Evolutionary conservation across 208 protist genomes (phyloP), one percentile per base, ranked within the genome.

Genomic region (Trypanosoma caninum): DNA sequence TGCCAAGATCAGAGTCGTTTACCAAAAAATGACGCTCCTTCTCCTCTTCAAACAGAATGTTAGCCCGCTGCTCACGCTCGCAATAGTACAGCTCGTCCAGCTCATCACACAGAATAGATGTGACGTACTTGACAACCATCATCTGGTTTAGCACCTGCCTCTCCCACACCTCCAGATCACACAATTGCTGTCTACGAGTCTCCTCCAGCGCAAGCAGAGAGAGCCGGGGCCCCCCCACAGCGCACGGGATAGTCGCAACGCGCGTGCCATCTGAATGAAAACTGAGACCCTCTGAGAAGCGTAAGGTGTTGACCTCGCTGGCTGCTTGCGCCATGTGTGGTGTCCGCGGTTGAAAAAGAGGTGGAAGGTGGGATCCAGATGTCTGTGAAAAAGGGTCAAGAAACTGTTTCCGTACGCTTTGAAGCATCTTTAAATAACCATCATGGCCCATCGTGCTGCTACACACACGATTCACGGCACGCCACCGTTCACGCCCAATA

Each of bases 51-150:
- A 67, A 76, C 8, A 42, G 9, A 44, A 90, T 69, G 30, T 57
- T 64, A 4, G 35, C 46, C 1, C 78, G 75, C 45, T 41, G 16
- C 40, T 63, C 58, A 38, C 59, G 64, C 69, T 91, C 87, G 22
- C 57, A 57, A 28, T 51, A 42, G 22, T 77, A 61, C 55, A 94
- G 57, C 30, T 82, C 65, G 20, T 91, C 79, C 58, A 89, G 66
- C 58, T 78, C 76, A 7, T 85, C 81, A 56, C 80, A 80, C 38
- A 94, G 48, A 16, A 94, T 79, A 61, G 82, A 86, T 8, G 78
- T 88, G 3, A 91, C 80, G 64, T 84, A 94, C 48, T 65, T 59
- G 45, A 89, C 79, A 20, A 78, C 68, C 80, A 89, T 91, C 82
- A 91, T 87, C 61, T 94, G 80, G 1, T 60, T 59, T 8, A 84